Evolutionary conservation across 1,139 yeast species (phyloP), one percentile per base, ranked within the genome.

Genomic region (Yamadazyma trypodendri): DNA sequence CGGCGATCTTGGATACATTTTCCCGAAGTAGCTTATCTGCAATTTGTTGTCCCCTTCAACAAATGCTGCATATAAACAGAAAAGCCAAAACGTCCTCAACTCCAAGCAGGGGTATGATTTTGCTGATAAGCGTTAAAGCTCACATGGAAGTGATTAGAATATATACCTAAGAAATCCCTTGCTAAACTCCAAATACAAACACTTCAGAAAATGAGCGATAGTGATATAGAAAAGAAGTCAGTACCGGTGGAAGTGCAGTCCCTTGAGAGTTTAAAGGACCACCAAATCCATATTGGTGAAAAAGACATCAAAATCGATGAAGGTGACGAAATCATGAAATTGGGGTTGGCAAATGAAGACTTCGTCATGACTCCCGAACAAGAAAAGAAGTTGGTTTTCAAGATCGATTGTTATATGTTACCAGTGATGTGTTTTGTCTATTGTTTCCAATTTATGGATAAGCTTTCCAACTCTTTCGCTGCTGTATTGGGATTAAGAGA

Each of bases 391-490:
- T 32, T 59, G 24, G 55, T 50, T 12, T 24, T 76, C 13, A 40
- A 40, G 15, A 40, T 40, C 23, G 86, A 81, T 52, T 31, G 70
- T 12, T 71, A 57, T 45, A 52, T 82, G 44, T 59, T 79, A 46
- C 83, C 87, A 0, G 42, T 81, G 27, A 65, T 81, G 67, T 72
- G 81, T 50, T 42, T 75, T 12, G 55, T 80, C 14, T 79, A 79
- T 52, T 70, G 79, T 13, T 61, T 72, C 31, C 88, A 82, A 55
- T 79, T 74, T 42, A 77, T 82, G 80, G 89, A 82, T 56, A 83
- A 83, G 51, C 59, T 70, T 13, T 62, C 85, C 6, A 77, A 71
- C 27, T 65, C 81, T 13, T 74, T 72, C 41, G 85, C 86, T 4
- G 71, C 86, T 1, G 70, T 82, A 37, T 66, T 81, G 63, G 86